Conservation (phyloP, 495 filamentous ascomycete species). For the Neurospora africana region DNA sequence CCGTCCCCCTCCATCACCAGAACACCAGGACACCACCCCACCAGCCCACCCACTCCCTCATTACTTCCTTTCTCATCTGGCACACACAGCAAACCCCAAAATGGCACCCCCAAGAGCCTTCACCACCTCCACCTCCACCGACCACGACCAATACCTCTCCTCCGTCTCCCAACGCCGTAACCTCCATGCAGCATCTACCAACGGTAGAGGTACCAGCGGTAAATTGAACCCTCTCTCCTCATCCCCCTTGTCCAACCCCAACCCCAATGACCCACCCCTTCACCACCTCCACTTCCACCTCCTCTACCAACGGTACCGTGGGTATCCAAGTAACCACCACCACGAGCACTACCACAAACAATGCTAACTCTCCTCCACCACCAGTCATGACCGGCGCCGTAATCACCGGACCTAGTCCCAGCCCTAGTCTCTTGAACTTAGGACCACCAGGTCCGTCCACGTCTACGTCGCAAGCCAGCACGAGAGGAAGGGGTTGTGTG, state of each 20-base stretch:
- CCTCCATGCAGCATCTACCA: not conserved
- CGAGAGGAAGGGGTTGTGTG: too few relatives aligned
- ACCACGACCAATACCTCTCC: not conserved
- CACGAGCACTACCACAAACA: not conserved
- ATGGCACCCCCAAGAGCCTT: not conserved
- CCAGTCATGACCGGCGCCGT: not conserved
- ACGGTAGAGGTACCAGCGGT: not conserved
- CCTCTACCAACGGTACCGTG: too few relatives aligned
- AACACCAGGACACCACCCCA: too few relatives aligned
- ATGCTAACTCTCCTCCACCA: not conserved
- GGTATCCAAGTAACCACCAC: not conserved
- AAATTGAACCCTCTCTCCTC: not conserved
- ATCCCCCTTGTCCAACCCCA: not conserved
- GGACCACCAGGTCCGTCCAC: too few relatives aligned
- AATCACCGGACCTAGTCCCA: not conserved
- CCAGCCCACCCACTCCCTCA: not conserved
- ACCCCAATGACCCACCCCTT: not conserved
- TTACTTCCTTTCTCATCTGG: not conserved
- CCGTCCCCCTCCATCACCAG: not conserved
- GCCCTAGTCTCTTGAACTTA: not conserved
- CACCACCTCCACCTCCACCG: not conserved
- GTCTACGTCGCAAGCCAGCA: too few relatives aligned
- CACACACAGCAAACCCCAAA: not conserved
- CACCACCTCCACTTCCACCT: not conserved
- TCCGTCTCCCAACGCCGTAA: not conserved